Evolutionary conservation across 495 filamentous ascomycete species (phyloP).

Genomic region (Hypoxylon fuscum): DNA sequence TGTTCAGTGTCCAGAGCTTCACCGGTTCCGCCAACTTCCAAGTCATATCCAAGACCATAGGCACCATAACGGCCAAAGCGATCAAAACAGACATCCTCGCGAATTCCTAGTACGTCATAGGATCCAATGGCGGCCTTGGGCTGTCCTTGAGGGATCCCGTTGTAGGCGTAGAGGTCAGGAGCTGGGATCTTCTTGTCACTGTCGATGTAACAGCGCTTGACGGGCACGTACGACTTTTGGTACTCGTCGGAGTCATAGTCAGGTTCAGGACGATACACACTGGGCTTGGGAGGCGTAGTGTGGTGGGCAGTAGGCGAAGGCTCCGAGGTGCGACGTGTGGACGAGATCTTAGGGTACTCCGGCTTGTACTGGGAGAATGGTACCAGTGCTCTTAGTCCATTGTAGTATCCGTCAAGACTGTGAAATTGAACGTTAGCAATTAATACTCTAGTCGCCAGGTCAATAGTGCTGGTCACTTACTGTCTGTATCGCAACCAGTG

Average conservation of each 20-base stretch:
- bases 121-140: slow-evolving; percentile 85
- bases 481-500: slow-evolving; percentile 55
- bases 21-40: slow-evolving; percentile 77
- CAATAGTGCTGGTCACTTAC: slow-evolving; percentile 42
- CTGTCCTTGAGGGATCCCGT: slow-evolving; percentile 78
- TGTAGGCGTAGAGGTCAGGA: slow-evolving; percentile 73
- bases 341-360: slow-evolving; percentile 71
- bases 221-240: slow-evolving; percentile 65
- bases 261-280: slow-evolving; percentile 72
- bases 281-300: slow-evolving; percentile 60
- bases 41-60: slow-evolving; percentile 86
- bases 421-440: slow-evolving; percentile 17
- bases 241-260: slow-evolving; percentile 70
- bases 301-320: slow-evolving; percentile 42
- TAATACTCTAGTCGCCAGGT: background rate
- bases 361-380: slow-evolving; percentile 69
- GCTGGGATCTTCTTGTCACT: slow-evolving; percentile 64
- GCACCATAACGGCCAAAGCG: slow-evolving; percentile 88
- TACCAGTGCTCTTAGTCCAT: slow-evolving; percentile 75
- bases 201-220: slow-evolving; percentile 80
- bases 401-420: slow-evolving; percentile 78
- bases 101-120: slow-evolving; percentile 77
- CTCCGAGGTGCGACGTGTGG: slow-evolving; percentile 42
- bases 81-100: slow-evolving; percentile 91
- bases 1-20: slow-evolving; percentile 79